phyloP scores from a whole-genome alignment of 306 rosid species.

The Cicer pinnatifidum region DNA sequence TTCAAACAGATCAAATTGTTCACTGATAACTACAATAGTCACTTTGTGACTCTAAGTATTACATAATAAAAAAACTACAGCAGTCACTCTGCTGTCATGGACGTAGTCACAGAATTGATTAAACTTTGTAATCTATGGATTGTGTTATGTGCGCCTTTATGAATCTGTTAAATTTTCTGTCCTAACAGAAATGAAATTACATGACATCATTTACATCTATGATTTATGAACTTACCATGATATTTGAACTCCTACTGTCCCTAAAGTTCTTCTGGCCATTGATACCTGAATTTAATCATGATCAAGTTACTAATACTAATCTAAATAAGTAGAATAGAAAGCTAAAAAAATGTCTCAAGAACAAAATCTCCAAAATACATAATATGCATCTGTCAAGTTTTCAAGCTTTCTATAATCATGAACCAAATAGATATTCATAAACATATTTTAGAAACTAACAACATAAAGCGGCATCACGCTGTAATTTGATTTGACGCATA shows the following conservation, averaged over 20 bases:
- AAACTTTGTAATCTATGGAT: too few relatives aligned
- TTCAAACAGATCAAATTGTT: too few relatives aligned
- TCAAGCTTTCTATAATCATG: constrained; percentile 11
- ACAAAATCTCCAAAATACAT: constrained; percentile 27
- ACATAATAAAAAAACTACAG: too few relatives aligned
- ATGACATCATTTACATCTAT: neutral
- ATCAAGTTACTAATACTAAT: constrained; percentile 32
- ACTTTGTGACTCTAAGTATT: too few relatives aligned
- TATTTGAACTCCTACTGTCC: constrained; percentile 76
- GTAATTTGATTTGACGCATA: neutral
- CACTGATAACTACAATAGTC: too few relatives aligned
- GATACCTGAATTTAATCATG: constrained; percentile 63
- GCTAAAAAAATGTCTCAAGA: constrained; percentile 26
- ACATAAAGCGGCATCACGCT: neutral
- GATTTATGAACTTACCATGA: constrained; percentile 58
- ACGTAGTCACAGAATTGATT: too few relatives aligned
- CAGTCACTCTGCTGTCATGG: too few relatives aligned
- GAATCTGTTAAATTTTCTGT: too few relatives aligned
- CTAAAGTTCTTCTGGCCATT: constrained; percentile 81
- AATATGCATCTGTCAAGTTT: neutral
- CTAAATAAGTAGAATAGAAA: constrained; percentile 13
- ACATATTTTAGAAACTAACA: neutral
- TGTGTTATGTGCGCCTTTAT: too few relatives aligned
- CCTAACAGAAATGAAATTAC: neutral
- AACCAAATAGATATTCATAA: neutral